Conservation (phyloP, 164 flowering plant genomes). For the Macadamia integrifolia region DNA sequence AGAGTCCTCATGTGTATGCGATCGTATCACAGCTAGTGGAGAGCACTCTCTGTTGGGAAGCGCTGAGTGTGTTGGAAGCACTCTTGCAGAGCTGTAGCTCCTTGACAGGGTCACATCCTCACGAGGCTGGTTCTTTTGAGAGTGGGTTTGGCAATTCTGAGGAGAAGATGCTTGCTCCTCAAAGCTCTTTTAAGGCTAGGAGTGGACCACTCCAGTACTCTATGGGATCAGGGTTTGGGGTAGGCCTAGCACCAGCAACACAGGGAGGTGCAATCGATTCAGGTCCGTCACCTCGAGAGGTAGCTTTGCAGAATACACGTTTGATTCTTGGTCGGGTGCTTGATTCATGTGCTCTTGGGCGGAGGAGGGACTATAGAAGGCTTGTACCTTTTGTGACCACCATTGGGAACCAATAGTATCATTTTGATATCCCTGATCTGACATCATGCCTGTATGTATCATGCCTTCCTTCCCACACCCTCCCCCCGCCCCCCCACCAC, state of each 20-base stretch:
- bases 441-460: too few relatives aligned
- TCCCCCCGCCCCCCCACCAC: too few relatives aligned
- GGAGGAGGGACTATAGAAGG: constrained; percentile 43
- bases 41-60: constrained; percentile 96
- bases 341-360: constrained; percentile 77
- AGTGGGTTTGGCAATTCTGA: constrained; percentile 56
- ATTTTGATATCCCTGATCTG: too few relatives aligned
- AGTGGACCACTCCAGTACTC: constrained; percentile 79
- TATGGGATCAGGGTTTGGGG: constrained; percentile 41
- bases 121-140: constrained; percentile 49
- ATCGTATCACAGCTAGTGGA: constrained; percentile 94
- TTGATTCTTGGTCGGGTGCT: constrained; percentile 88
- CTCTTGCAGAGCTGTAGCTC: constrained; percentile 92
- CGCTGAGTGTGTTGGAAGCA: constrained; percentile 89
- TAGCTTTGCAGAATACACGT: constrained; percentile 84
- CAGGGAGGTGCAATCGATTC: constrained; percentile 44
- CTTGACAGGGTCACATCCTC: constrained; percentile 51
- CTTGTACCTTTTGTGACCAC: too few relatives aligned
- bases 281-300: constrained; percentile 56
- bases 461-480: too few relatives aligned
- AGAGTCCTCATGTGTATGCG: constrained; percentile 96
- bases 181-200: constrained; percentile 77
- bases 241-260: constrained; percentile 17
- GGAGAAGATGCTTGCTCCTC: constrained; percentile 69
- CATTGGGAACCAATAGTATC: too few relatives aligned